These are phyloP conservation scores for Citrullus colocynthis DNA, from an alignment of 306 rosid species.

Conservation along the genomic window DNA sequence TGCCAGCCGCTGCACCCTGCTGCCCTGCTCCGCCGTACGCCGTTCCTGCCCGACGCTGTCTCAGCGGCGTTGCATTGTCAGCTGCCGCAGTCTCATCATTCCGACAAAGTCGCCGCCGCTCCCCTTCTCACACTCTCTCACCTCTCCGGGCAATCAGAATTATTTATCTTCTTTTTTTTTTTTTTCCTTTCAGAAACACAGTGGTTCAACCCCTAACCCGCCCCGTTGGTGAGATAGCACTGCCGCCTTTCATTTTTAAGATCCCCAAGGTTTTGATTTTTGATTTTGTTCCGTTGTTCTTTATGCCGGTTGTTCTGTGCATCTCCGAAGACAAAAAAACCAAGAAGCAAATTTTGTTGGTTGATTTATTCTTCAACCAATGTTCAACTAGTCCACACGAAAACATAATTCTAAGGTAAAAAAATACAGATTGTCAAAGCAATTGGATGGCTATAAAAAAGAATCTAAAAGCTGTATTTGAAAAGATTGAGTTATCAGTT, in stretches of 20 bases:
- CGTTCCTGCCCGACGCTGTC: background rate
- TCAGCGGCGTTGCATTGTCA: background rate
- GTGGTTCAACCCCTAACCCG: background rate
- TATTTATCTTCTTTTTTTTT: background rate
- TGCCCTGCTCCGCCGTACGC: background rate
- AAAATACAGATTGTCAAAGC: no score
- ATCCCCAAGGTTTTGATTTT: background rate
- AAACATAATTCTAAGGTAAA: no score
- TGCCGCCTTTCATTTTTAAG: background rate
- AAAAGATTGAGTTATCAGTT: no score
- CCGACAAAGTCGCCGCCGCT: background rate
- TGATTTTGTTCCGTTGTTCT: background rate
- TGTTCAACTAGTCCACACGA: background rate
- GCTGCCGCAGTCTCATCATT: background rate
- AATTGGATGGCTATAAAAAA: no score
- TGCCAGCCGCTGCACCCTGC: background rate
- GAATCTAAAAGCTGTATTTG: no score
- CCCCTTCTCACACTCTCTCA: background rate
- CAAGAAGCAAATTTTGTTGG: background rate
- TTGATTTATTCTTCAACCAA: background rate
- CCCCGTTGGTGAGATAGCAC: background rate
- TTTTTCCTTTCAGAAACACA: background rate
- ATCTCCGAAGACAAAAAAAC: background rate
- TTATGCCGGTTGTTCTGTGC: background rate
- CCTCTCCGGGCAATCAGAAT: background rate